Conservation (phyloP, 768 basidiomycete species). For the Pholiota conissans region DNA sequence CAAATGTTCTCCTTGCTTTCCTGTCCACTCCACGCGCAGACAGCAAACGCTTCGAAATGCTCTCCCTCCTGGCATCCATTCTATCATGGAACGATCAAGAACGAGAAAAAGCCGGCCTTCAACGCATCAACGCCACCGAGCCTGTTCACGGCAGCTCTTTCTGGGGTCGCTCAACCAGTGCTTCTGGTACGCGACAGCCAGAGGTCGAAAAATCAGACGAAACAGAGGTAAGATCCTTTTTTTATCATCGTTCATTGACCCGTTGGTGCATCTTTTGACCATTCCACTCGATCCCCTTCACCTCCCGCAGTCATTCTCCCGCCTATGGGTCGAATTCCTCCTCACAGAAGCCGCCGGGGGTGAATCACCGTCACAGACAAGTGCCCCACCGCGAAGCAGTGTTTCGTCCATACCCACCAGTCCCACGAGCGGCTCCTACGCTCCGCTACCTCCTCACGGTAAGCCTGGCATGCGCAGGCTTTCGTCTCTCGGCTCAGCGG, state of each 20-base stretch:
- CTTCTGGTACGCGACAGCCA: slow-evolving; percentile 35
- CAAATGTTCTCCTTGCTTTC: slow-evolving; percentile 90
- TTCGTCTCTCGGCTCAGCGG: slow-evolving; percentile 27
- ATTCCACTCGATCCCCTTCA: background rate
- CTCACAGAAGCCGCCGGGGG: slow-evolving; percentile 81
- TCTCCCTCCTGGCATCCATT: slow-evolving; percentile 82
- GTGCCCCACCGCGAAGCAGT: slow-evolving; percentile 25
- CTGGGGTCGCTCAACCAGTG: slow-evolving; percentile 41
- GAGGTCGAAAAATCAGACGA: slow-evolving; percentile 82
- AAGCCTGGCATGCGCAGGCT: slow-evolving; percentile 27
- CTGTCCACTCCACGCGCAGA: slow-evolving; percentile 89
- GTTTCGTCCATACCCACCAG: slow-evolving; percentile 35
- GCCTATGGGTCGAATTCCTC: slow-evolving; percentile 97
- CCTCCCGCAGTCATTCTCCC: slow-evolving; percentile 81
- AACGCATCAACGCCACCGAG: slow-evolving; percentile 41
- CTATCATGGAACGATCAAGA: slow-evolving; percentile 93
- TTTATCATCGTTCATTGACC: background rate
- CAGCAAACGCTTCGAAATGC: slow-evolving; percentile 95
- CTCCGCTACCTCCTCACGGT: slow-evolving; percentile 1
- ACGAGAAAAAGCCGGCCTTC: slow-evolving; percentile 88
- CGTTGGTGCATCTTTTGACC: background rate
- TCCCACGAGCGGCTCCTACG: slow-evolving; percentile 20
- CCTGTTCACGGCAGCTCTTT: slow-evolving; percentile 31
- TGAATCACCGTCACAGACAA: slow-evolving; percentile 27
- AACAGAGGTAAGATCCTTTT: slow-evolving; percentile 60